Evolutionary conservation across 441 rosid genomes (phyloP).

Genomic region (Eruca vesicaria): DNA sequence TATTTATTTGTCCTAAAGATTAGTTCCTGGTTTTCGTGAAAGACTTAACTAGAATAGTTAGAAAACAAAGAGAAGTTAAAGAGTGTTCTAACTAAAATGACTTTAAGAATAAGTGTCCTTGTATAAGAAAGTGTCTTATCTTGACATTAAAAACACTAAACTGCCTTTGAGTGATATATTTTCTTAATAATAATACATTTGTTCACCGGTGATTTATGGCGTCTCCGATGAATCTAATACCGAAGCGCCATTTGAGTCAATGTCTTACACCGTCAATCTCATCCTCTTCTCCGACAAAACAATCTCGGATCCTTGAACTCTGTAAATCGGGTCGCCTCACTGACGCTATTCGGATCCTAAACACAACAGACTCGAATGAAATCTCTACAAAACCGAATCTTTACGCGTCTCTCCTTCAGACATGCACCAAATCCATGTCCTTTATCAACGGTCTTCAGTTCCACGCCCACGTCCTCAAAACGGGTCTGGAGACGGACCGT

Average conservation of each 20-base stretch:
- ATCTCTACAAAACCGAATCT: constrained; percentile 49
- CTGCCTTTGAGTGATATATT: too few relatives aligned
- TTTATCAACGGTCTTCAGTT: constrained; percentile 65
- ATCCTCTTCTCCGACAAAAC: constrained; percentile 20
- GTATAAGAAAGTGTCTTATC: too few relatives aligned
- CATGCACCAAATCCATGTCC: constrained; percentile 51
- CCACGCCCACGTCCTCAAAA: constrained; percentile 68
- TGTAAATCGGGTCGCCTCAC: constrained; percentile 53
- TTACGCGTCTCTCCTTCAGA: constrained; percentile 67
- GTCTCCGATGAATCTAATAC: constrained; percentile 47
- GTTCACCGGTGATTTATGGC: constrained; percentile 13
- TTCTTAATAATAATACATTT: too few relatives aligned
- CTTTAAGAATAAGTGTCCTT: too few relatives aligned
- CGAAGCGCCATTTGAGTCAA: constrained; percentile 44
- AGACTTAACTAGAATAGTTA: too few relatives aligned
- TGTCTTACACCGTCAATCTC: constrained; percentile 12
- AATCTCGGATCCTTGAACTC: constrained; percentile 40
- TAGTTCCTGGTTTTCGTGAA: too few relatives aligned
- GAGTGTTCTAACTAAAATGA: too few relatives aligned
- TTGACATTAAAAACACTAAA: too few relatives aligned
- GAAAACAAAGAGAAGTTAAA: too few relatives aligned
- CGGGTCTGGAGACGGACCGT: constrained; percentile 66
- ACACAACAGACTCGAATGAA: constrained; percentile 34
- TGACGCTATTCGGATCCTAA: constrained; percentile 55
- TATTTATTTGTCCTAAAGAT: too few relatives aligned